Evolutionary conservation across 139 green algal genomes (phyloP).

Genomic region (Chlamydomonas sphaeroides): DNA sequence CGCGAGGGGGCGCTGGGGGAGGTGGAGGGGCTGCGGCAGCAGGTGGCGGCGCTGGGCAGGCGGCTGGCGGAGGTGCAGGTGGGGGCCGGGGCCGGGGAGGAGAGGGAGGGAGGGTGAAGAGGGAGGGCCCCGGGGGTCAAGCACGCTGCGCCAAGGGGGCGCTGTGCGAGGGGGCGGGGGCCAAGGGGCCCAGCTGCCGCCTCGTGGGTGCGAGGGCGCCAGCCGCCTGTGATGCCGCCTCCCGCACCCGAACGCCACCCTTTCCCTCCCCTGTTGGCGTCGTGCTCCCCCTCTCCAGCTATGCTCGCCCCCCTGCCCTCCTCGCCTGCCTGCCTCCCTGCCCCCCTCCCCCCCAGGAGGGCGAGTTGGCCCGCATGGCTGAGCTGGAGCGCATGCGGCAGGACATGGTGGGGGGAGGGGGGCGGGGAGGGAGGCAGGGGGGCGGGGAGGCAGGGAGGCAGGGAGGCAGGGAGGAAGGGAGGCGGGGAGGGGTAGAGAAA

Average conservation of each 20-base stretch:
- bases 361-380: slow-evolving; percentile 71
- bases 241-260: too few species aligned
- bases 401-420: slow-evolving; percentile 57
- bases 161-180: too few species aligned
- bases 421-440: neutral
- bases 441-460: too few species aligned
- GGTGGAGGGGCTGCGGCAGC: slow-evolving; percentile 45
- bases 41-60: slow-evolving; percentile 51
- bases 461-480: too few species aligned
- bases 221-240: too few species aligned
- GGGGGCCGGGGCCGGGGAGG: neutral
- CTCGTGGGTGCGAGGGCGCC: too few species aligned
- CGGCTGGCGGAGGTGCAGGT: slow-evolving; percentile 71
- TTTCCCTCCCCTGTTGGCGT: too few species aligned
- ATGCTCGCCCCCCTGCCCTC: neutral
- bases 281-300: too few species aligned
- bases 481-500: too few species aligned
- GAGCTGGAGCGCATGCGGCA: slow-evolving; percentile 70
- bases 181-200: neutral
- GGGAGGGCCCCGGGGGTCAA: too few species aligned
- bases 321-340: neutral
- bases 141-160: too few species aligned
- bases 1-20: slow-evolving; percentile 54
- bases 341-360: slow-evolving; percentile 13
- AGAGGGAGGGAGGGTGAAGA: neutral